Conservation (phyloP, 2,329 filamentous ascomycete species). For the Fusarium marasasianum region DNA sequence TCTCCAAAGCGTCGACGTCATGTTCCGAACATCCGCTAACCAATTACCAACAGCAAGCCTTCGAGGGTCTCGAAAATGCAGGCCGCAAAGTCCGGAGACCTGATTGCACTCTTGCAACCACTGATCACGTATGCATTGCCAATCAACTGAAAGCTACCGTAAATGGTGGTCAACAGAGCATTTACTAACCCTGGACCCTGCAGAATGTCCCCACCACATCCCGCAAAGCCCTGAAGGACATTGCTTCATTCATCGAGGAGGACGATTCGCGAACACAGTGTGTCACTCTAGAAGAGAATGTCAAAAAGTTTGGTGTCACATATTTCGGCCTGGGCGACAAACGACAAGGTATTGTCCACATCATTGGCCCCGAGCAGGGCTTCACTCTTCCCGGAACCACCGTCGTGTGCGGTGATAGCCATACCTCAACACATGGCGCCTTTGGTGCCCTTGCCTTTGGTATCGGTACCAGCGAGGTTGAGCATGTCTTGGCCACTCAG, state of each 20-base stretch:
- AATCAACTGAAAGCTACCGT: background rate
- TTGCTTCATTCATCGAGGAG: constrained; percentile 93
- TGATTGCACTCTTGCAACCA: constrained; percentile 96
- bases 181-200: constrained; percentile 22
- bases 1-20: constrained; percentile 1
- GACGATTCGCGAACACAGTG: constrained; percentile 94
- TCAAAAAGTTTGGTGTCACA: constrained; percentile 94
- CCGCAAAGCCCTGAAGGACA: constrained; percentile 92
- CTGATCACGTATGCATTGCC: constrained; percentile 81
- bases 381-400: constrained; percentile 98
- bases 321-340: constrained; percentile 98
- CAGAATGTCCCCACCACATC: constrained; percentile 94
- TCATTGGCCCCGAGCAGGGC: constrained; percentile 97
- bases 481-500: constrained; percentile 97
- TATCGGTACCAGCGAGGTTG: constrained; percentile 97
- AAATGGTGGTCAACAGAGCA: background rate
- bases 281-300: constrained; percentile 95
- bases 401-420: constrained; percentile 96
- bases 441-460: constrained; percentile 95
- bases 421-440: constrained; percentile 97
- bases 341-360: constrained; percentile 97
- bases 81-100: constrained; percentile 88
- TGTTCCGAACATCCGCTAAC: constrained; percentile 25
- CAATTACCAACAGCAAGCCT: constrained; percentile 77
- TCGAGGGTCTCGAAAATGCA: constrained; percentile 93